A percentile compares a stretch with the other conserved stretches of the same genome.
phyloP scores from a whole-genome alignment of 1,284 basidiomycete genomes.

The Uromyces viciae-fabae region DNA sequence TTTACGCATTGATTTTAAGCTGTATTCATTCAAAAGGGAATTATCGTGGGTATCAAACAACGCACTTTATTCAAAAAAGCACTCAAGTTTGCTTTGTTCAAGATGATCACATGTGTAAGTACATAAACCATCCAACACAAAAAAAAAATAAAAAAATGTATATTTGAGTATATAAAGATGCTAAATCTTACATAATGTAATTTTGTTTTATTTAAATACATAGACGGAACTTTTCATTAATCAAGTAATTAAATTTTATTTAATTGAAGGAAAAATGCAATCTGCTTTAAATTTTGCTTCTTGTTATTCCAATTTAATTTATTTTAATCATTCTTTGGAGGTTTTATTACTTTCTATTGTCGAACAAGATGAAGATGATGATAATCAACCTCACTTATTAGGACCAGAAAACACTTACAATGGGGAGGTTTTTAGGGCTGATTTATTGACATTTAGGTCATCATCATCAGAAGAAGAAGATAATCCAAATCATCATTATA shows the following conservation, averaged over 20 bases:
- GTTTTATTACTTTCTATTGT: constrained; percentile 88
- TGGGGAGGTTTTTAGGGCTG: constrained; percentile 80
- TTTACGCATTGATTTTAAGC: constrained; percentile 59
- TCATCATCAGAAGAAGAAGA: no score
- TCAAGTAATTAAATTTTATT: constrained; percentile 79
- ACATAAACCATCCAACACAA: not conserved
- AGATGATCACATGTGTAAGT: constrained; percentile 79
- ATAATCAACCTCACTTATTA: constrained; percentile 15
- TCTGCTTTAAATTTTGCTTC: constrained; percentile 81
- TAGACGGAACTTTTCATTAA: constrained; percentile 92
- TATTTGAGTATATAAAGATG: no score
- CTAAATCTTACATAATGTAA: no score
- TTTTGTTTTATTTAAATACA: not conserved
- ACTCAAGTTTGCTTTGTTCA: constrained; percentile 85
- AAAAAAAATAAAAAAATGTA: no score
- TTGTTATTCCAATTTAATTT: constrained; percentile 81
- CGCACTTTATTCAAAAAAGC: constrained; percentile 73
- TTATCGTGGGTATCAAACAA: constrained; percentile 91
- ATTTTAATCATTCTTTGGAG: constrained; percentile 89
- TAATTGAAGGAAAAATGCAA: constrained; percentile 66
- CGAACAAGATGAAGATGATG: constrained; percentile 78
- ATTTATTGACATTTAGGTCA: no score
- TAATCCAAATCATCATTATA: no score
- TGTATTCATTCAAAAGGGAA: constrained; percentile 96
- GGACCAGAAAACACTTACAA: constrained; percentile 61